These are phyloP conservation scores for Citrus inodora DNA, from an alignment of 345 rosid species.

Conservation along the genomic window DNA sequence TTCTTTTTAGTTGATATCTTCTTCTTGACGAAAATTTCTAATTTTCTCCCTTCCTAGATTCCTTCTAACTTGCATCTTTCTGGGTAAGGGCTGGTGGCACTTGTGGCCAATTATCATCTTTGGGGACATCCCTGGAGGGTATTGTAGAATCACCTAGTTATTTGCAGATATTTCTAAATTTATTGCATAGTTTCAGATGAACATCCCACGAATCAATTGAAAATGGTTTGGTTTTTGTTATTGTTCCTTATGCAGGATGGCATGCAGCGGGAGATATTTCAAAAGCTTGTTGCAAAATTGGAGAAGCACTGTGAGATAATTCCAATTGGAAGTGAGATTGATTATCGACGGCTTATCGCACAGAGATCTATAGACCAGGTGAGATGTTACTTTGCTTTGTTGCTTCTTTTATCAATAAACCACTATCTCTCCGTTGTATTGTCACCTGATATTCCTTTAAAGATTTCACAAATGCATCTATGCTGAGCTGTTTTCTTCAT, in stretches of 20 bases:
- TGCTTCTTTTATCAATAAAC: background rate
- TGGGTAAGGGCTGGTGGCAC: background rate
- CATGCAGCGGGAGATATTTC: constrained; percentile 86
- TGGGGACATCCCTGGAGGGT: background rate
- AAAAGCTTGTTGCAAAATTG: constrained; percentile 60
- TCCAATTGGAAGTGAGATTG: constrained; percentile 75
- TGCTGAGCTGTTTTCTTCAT: background rate
- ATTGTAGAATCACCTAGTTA: background rate
- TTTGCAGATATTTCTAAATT: background rate
- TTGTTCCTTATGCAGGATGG: constrained; percentile 63
- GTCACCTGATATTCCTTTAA: background rate
- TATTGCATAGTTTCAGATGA: background rate
- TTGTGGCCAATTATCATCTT: background rate
- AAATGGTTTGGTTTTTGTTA: background rate
- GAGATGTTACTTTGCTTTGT: background rate
- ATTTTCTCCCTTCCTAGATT: background rate
- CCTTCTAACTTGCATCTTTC: constrained; percentile 6
- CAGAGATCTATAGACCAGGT: constrained; percentile 54
- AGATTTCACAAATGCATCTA: background rate
- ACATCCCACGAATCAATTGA: background rate
- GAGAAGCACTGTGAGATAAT: constrained; percentile 75
- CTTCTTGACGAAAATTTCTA: background rate
- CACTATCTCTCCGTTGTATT: background rate
- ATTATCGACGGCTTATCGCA: constrained; percentile 79
- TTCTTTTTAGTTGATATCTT: constrained; percentile 14